Conservation (phyloP, 805 yeast species). For the Spencermartinsiella europaea region DNA sequence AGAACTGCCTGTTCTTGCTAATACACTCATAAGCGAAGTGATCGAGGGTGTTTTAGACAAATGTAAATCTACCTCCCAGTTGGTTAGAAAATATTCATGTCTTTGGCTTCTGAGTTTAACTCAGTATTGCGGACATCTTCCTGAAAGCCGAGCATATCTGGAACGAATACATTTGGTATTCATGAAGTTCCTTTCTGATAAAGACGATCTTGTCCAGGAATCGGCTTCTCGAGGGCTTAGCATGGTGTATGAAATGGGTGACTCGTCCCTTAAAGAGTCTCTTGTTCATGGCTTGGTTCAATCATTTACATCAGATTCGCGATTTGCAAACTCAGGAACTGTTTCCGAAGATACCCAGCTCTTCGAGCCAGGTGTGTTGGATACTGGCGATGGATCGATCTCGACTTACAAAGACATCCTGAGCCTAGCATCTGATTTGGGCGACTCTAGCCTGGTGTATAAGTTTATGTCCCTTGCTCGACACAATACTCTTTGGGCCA, state of each 20-base stretch:
- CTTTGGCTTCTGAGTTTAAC: conserved; percentile 79
- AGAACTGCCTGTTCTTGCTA: not conserved
- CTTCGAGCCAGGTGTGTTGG: conserved; percentile 76
- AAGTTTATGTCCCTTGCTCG: conserved; percentile 91
- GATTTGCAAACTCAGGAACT: conserved; percentile 49
- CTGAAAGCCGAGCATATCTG: conserved; percentile 38
- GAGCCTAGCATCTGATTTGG: conserved; percentile 86
- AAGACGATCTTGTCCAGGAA: conserved; percentile 87
- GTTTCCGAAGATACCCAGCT: conserved; percentile 75
- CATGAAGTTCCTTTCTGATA: conserved; percentile 70
- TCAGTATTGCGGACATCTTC: conserved; percentile 60
- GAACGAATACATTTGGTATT: conserved; percentile 68
- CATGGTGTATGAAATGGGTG: conserved; percentile 74
- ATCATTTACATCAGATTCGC: conserved; percentile 72
- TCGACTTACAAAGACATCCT: conserved; percentile 89
- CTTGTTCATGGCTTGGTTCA: conserved; percentile 66
- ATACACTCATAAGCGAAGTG: conserved; percentile 28
- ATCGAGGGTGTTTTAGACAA: conserved; percentile 47
- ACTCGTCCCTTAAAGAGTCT: conserved; percentile 57
- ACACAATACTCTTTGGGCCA: conserved; percentile 84
- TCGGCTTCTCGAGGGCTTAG: conserved; percentile 86
- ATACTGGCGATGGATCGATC: conserved; percentile 78
- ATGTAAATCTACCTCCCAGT: conserved; percentile 64
- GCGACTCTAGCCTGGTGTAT: conserved; percentile 90
- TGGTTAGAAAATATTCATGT: conserved; percentile 69